Evolutionary conservation across 768 basidiomycete species (phyloP).

Genomic region (Hericium alpestre): DNA sequence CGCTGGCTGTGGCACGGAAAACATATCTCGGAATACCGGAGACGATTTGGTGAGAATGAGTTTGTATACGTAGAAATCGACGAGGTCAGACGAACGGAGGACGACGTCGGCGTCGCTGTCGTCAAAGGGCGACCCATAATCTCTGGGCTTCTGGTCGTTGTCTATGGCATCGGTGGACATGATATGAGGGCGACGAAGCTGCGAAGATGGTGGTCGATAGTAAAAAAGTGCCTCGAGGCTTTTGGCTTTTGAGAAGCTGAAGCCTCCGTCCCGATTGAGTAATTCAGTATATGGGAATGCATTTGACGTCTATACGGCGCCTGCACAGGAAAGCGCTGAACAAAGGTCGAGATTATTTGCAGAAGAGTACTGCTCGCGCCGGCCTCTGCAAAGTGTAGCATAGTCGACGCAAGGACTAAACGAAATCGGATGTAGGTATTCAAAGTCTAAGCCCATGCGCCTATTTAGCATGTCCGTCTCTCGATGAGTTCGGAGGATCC

Average conservation of each 20-base stretch:
- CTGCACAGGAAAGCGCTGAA: no score
- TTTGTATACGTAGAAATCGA: slow-evolving; percentile 9
- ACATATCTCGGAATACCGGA: slow-evolving; percentile 1
- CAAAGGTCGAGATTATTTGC: no score
- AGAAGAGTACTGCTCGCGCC: no score
- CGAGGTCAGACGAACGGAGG: slow-evolving; percentile 7
- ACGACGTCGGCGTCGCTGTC: slow-evolving; percentile 9
- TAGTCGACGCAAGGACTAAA: no score
- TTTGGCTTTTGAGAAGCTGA: neutral
- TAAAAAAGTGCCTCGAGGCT: neutral
- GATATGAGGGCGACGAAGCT: neutral
- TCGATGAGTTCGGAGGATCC: no score
- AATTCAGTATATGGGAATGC: neutral
- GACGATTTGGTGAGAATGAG: slow-evolving; percentile 10
- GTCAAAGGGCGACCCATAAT: slow-evolving; percentile 4
- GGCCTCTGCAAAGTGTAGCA: no score
- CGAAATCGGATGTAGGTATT: no score
- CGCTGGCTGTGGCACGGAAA: neutral
- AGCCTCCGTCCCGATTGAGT: neutral
- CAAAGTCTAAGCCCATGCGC: no score
- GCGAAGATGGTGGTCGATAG: no score
- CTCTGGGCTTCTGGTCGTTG: neutral
- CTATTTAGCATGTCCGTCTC: no score
- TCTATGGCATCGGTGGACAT: neutral
- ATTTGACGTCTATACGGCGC: no score